Evolutionary conservation across 345 rosid species (phyloP).

Genomic region (Salix purpurea): DNA sequence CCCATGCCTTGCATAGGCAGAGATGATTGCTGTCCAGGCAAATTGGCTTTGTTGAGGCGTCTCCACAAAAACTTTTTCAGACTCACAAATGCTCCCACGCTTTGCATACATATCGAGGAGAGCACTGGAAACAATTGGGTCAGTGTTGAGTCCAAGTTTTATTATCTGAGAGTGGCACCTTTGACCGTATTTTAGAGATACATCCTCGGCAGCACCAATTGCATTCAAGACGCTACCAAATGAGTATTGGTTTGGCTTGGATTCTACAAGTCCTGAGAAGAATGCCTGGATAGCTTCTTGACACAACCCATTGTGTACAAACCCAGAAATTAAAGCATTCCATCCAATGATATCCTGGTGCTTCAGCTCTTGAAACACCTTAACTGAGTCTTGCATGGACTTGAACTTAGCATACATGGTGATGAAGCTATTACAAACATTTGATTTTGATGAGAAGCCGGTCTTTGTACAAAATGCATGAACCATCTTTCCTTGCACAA

Average conservation of each 20-base stretch:
- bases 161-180: constrained; percentile 63
- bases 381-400: constrained; percentile 48
- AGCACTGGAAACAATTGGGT: constrained; percentile 66
- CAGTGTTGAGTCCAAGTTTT: constrained; percentile 52
- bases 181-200: constrained; percentile 72
- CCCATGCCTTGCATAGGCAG: constrained; percentile 85
- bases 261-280: constrained; percentile 37
- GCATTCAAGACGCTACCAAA: constrained; percentile 83
- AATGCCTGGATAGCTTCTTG: constrained; percentile 55
- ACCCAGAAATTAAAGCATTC: constrained; percentile 88
- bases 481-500: constrained; percentile 48
- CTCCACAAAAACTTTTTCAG: constrained; percentile 59
- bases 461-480: constrained; percentile 60
- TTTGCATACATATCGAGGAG: constrained; percentile 94
- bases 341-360: constrained; percentile 55
- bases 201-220: constrained; percentile 67
- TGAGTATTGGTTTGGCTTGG: constrained; percentile 63
- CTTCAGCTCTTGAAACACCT: constrained; percentile 54
- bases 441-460: constrained; percentile 46
- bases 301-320: constrained; percentile 55
- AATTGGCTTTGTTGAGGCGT: constrained; percentile 45
- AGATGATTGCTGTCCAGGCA: constrained; percentile 82
- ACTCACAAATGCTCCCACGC: constrained; percentile 75
- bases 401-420: constrained; percentile 81
- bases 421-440: constrained; percentile 65